Evolutionary conservation across 805 yeast species (phyloP).

Genomic region (Ogataea pini): DNA sequence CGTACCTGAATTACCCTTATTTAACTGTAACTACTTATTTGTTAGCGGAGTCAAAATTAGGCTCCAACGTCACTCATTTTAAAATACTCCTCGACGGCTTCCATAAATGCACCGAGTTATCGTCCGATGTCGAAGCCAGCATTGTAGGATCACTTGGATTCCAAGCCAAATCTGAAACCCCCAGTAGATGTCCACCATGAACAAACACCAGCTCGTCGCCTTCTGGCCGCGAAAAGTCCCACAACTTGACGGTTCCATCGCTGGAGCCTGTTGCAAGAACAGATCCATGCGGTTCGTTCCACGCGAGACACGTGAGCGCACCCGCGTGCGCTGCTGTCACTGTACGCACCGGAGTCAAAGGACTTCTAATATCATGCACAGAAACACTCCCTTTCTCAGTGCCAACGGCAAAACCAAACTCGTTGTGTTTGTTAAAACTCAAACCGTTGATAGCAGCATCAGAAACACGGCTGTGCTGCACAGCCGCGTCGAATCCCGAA

Average conservation of each 20-base stretch:
- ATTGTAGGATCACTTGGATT: slow-evolving; percentile 68
- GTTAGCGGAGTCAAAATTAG: too few species aligned
- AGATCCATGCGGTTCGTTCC: slow-evolving; percentile 62
- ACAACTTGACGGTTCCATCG: slow-evolving; percentile 61
- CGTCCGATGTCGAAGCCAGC: slow-evolving; percentile 78
- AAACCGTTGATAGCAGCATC: slow-evolving; percentile 50
- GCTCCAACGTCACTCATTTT: too few species aligned
- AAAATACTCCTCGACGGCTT: too few species aligned
- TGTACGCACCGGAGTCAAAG: slow-evolving; percentile 32
- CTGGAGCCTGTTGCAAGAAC: slow-evolving; percentile 68
- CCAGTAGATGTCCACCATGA: slow-evolving; percentile 88
- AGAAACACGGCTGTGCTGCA: slow-evolving; percentile 12
- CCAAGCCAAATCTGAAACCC: slow-evolving; percentile 85
- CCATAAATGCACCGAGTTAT: slow-evolving; percentile 88
- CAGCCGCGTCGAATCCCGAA: slow-evolving; percentile 13
- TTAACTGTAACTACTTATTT: too few species aligned
- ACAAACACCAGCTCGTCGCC: slow-evolving; percentile 46
- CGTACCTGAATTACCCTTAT: too few species aligned
- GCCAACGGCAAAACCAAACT: slow-evolving; percentile 65
- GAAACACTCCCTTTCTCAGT: slow-evolving; percentile 55
- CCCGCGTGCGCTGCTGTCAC: slow-evolving; percentile 45
- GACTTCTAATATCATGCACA: slow-evolving; percentile 66
- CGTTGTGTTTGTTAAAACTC: slow-evolving; percentile 58
- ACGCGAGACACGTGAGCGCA: slow-evolving; percentile 63
- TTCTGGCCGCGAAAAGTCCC: slow-evolving; percentile 46